A percentile compares a stretch with the other conserved stretches of the same genome.
These are phyloP conservation scores for Onygena corvina DNA, from an alignment of 2,329 filamentous ascomycete genomes.

Conservation along the genomic window DNA sequence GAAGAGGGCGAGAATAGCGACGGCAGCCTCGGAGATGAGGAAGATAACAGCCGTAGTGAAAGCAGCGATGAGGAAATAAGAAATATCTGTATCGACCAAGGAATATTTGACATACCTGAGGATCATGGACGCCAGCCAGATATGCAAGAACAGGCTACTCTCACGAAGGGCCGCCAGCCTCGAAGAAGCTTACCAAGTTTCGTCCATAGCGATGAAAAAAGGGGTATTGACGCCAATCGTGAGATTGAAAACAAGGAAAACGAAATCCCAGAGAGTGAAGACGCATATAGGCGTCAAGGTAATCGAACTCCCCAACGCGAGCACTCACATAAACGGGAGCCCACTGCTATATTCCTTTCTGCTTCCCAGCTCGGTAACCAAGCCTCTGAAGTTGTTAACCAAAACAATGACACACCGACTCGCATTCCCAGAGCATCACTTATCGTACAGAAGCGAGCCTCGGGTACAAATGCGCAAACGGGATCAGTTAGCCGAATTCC, in stretches of 20 bases:
- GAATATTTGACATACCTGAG: not conserved
- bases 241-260: conserved; percentile 6
- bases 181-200: not conserved
- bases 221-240: not conserved
- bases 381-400: not conserved
- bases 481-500: not conserved
- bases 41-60: not conserved
- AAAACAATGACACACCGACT: not conserved
- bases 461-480: not conserved
- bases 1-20: not conserved
- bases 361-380: not conserved
- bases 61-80: not conserved
- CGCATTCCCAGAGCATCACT: not conserved
- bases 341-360: not conserved
- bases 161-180: not conserved
- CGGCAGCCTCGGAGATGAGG: not conserved
- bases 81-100: not conserved
- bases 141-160: not conserved
- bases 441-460: not conserved
- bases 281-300: not conserved
- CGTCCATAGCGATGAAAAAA: not conserved
- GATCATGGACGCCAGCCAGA: not conserved
- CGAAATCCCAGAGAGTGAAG: not conserved
- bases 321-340: not conserved
- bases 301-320: not conserved